Percentiles rank a stretch among this genome's conserved stretches.
Evolutionary conservation across 257 asterid genomes (phyloP).

Genomic region (Verbascum thapsus): DNA sequence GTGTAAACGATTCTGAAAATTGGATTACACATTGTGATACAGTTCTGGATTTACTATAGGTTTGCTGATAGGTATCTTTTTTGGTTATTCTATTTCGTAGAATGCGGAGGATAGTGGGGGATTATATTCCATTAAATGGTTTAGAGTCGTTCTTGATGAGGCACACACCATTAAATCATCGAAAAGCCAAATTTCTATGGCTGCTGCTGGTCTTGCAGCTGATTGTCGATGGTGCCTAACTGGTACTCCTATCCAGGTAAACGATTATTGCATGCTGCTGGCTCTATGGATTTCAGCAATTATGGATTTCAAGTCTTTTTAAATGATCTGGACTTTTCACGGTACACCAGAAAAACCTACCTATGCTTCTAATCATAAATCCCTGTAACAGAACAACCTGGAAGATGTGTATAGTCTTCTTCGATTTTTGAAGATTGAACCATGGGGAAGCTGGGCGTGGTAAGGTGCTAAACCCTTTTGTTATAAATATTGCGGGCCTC

Average conservation of each 20-base stretch:
- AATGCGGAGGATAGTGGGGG: slow-evolving; percentile 78
- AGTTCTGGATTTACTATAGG: slow-evolving; percentile 15
- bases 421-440: slow-evolving; percentile 93
- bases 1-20: slow-evolving; percentile 5
- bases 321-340: slow-evolving; percentile 13
- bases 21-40: not conserved
- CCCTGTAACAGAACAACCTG: slow-evolving; percentile 75
- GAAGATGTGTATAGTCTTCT: slow-evolving; percentile 94
- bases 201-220: slow-evolving; percentile 86
- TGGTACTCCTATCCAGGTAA: slow-evolving; percentile 98
- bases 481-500: slow-evolving; percentile 22
- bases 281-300: slow-evolving; percentile 22
- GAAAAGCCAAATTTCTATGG: slow-evolving; percentile 89
- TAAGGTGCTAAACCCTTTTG: slow-evolving; percentile 41
- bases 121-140: slow-evolving; percentile 81
- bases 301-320: slow-evolving; percentile 12
- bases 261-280: slow-evolving; percentile 8
- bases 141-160: slow-evolving; percentile 92
- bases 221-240: slow-evolving; percentile 98
- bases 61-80: slow-evolving; percentile 12
- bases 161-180: slow-evolving; percentile 96
- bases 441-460: slow-evolving; percentile 99
- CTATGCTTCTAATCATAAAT: slow-evolving; percentile 28
- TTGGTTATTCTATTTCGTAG: slow-evolving; percentile 39
- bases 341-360: slow-evolving; percentile 16